A percentile compares a stretch with the other conserved stretches of the same genome.
Conservation (phyloP, 768 basidiomycete species). For the Kwoniella sp. region DNA sequence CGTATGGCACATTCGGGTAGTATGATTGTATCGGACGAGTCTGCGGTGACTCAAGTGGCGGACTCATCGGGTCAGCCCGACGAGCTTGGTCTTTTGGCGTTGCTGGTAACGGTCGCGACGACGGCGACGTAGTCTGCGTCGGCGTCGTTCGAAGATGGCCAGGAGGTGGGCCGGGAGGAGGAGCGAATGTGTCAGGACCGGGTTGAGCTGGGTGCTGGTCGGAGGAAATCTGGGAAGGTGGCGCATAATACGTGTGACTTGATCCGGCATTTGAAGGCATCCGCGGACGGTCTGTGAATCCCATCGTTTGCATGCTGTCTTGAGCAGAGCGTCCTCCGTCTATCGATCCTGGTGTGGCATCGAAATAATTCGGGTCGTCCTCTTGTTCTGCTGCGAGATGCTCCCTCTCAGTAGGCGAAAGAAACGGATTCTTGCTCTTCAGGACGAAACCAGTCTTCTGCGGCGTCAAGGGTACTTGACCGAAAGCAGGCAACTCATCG, state of each 20-base stretch:
- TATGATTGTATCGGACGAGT: background rate
- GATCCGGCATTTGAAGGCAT: constrained; percentile 1
- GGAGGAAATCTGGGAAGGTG: constrained; percentile 1
- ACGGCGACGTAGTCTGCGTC: constrained; percentile 7
- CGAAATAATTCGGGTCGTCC: background rate
- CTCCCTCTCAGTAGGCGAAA: constrained; percentile 38
- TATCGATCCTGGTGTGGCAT: too few relatives aligned
- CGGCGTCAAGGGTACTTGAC: constrained; percentile 26
- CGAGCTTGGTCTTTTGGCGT: constrained; percentile 9
- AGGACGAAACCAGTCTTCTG: constrained; percentile 33
- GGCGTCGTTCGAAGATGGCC: constrained; percentile 23
- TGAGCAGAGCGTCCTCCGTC: too few relatives aligned
- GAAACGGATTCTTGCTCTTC: constrained; percentile 51
- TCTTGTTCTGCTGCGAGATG: constrained; percentile 16
- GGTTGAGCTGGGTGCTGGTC: background rate
- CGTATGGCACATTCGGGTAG: background rate
- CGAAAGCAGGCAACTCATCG: constrained; percentile 6
- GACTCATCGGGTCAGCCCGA: constrained; percentile 8
- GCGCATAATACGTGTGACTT: constrained; percentile 7
- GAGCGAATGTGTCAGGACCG: constrained; percentile 17
- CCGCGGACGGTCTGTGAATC: too few relatives aligned
- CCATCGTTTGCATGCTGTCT: too few relatives aligned
- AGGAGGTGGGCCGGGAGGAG: constrained; percentile 39
- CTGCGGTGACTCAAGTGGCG: background rate
- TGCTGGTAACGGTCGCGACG: constrained; percentile 12